Evolutionary conservation across 2,329 filamentous ascomycete genomes (phyloP), one percentile per base, ranked within the genome.

Genomic region (Bimuria novae-zelandiae): DNA sequence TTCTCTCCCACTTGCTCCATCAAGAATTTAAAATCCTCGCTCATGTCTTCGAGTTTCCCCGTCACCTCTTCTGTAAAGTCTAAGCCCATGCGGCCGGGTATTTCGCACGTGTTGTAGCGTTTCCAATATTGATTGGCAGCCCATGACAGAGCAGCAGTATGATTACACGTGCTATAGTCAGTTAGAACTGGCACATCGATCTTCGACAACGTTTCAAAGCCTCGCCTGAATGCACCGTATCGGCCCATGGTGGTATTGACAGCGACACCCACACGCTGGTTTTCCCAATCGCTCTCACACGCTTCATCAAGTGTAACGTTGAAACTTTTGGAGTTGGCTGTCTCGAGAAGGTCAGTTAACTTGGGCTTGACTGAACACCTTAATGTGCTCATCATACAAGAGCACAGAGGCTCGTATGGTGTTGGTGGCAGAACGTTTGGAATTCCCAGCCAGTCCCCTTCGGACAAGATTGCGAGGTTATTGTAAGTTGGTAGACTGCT

Each of bases 151-250:
- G 16, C 8, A 7, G 42, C 40, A 3, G 49, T 49, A 4, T 8
- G 12, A 23, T 49, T 52, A 35, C 53, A 56, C 10, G n/a, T 32
- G 25, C 49, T 55, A 14, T 7, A 4, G 4, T 6, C n/a, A 12
- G n/a, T 33, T 12, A 33, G 30, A 16, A 12, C 7, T 33, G n/a
- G 6, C 5, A 33, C 8, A n/a, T n/a, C n/a, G n/a, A n/a, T n/a
- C n/a, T n/a, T n/a, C 3, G 19, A 21, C 4, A 12, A 36, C 4
- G n/a, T 33, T 4, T 21, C 41, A 10, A 42, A 36, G 2, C 8
- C 30, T 2, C 49, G 47, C 49, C 48, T 56, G 39, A 49, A 56
- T 5, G 49, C 54, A 3, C 49, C 54, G 14, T 50, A 56, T 16
- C 22, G n/a, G 7, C 50, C 54, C 8, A 17, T 27, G 7, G 17